These are phyloP conservation scores for Botryotinia calthae DNA, from an alignment of 2,329 filamentous ascomycete genomes.

Conservation along the genomic window DNA sequence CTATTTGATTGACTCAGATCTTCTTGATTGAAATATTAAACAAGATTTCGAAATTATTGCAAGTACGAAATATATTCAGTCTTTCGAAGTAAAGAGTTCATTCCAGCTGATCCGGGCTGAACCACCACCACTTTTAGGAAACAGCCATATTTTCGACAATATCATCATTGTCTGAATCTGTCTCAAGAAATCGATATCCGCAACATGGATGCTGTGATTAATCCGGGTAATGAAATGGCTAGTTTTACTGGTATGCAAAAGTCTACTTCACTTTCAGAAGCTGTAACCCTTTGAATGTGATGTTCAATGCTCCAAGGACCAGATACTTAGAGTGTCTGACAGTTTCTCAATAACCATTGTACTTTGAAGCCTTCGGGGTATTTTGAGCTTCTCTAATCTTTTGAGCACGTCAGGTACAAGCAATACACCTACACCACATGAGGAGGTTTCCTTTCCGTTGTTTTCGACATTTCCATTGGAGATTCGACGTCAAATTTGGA, in stretches of 20 bases:
- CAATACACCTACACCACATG: background rate
- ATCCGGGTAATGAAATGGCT: too few species aligned
- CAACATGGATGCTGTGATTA: background rate
- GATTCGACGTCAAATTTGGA: conserved; percentile 1
- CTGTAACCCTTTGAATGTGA: background rate
- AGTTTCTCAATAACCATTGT: background rate
- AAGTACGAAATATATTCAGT: background rate
- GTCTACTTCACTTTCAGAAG: background rate
- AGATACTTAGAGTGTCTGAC: background rate
- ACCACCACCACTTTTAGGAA: too few species aligned
- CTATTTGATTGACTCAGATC: background rate
- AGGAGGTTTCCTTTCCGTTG: background rate
- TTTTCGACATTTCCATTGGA: background rate
- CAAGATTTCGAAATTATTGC: too few species aligned
- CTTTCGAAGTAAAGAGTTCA: background rate
- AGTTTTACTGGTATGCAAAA: too few species aligned
- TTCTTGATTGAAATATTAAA: background rate
- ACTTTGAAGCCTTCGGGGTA: background rate
- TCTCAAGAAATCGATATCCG: background rate
- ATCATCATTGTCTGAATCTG: background rate
- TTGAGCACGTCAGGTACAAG: background rate
- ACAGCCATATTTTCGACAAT: background rate
- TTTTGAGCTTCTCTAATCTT: background rate
- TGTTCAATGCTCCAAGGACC: background rate
- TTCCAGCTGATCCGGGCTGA: background rate